phyloP scores from a whole-genome alignment of 352 stramenopile species.

The Phytopythium boreale region DNA sequence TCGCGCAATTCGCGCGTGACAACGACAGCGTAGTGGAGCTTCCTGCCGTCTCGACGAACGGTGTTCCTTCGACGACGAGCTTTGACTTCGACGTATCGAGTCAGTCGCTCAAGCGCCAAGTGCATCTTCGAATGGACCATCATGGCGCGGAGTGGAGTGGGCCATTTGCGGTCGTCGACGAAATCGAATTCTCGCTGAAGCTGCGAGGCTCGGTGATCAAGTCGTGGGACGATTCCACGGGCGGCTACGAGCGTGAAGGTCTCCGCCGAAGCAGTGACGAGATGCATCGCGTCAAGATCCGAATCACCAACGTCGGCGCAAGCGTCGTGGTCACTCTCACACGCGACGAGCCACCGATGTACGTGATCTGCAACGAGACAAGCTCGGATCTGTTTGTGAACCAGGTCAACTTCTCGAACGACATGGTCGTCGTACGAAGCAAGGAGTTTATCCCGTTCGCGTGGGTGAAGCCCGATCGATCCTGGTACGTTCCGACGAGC shows the following conservation, averaged over 20 bases:
- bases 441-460: slow-evolving; percentile 79
- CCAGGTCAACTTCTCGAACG: slow-evolving; percentile 64
- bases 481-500: slow-evolving; percentile 39
- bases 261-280: slow-evolving; percentile 38
- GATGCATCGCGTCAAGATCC: slow-evolving; percentile 72
- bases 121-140: slow-evolving; percentile 80
- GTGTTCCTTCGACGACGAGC: slow-evolving; percentile 33
- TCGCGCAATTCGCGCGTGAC: slow-evolving; percentile 64
- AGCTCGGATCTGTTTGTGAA: slow-evolving; percentile 69
- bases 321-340: slow-evolving; percentile 81
- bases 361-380: slow-evolving; percentile 83
- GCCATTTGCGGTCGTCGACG: slow-evolving; percentile 73
- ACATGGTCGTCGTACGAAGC: slow-evolving; percentile 57
- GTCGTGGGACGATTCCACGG: slow-evolving; percentile 43
- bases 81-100: slow-evolving; percentile 73
- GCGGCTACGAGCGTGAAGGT: slow-evolving; percentile 32
- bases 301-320: slow-evolving; percentile 70
- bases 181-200: slow-evolving; percentile 84
- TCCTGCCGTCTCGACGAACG: slow-evolving; percentile 31
- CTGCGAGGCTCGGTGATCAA: slow-evolving; percentile 54
- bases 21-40: slow-evolving; percentile 70
- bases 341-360: slow-evolving; percentile 80
- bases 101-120: slow-evolving; percentile 43
- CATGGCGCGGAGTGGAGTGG: slow-evolving; percentile 77
- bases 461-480: slow-evolving; percentile 71